Evolutionary conservation across 192 early-diverging fungal species (phyloP).

Genomic region (Podila verticillata): DNA sequence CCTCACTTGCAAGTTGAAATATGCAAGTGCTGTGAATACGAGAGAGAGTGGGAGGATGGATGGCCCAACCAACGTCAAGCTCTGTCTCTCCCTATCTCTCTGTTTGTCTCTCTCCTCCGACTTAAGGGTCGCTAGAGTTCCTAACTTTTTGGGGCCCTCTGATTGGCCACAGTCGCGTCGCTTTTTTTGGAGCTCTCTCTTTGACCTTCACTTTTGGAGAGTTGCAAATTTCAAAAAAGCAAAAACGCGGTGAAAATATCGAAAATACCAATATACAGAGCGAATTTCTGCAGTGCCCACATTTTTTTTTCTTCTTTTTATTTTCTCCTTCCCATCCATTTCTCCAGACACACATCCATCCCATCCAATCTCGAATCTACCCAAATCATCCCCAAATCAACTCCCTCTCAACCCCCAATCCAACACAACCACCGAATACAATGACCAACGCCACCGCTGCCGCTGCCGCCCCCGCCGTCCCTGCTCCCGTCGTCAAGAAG

Average conservation of each 20-base stretch:
- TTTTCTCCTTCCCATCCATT: conserved; percentile 4
- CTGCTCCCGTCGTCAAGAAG: conserved; percentile 24
- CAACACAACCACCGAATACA: conserved; percentile 5
- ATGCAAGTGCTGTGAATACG: no score
- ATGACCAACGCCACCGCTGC: conserved; percentile 20
- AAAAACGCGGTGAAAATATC: conserved; percentile 2
- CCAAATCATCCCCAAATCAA: background rate
- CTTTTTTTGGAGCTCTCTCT: no score
- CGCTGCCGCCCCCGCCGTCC: conserved; percentile 18
- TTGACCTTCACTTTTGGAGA: background rate
- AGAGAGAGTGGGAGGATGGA: no score
- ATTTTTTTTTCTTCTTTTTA: background rate
- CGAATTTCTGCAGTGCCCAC: background rate
- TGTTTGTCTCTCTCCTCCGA: no score
- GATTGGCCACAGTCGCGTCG: no score
- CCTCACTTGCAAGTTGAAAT: no score
- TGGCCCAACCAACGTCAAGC: no score
- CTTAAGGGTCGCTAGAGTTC: no score
- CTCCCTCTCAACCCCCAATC: conserved; percentile 1
- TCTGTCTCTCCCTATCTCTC: no score
- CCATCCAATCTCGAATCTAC: background rate
- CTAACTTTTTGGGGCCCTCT: no score
- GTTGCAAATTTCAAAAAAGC: conserved; percentile 7
- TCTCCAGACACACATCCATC: background rate
- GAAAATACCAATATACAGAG: background rate